Conservation (phyloP, 768 basidiomycete genomes). For the Agaricus subrufescens region DNA sequence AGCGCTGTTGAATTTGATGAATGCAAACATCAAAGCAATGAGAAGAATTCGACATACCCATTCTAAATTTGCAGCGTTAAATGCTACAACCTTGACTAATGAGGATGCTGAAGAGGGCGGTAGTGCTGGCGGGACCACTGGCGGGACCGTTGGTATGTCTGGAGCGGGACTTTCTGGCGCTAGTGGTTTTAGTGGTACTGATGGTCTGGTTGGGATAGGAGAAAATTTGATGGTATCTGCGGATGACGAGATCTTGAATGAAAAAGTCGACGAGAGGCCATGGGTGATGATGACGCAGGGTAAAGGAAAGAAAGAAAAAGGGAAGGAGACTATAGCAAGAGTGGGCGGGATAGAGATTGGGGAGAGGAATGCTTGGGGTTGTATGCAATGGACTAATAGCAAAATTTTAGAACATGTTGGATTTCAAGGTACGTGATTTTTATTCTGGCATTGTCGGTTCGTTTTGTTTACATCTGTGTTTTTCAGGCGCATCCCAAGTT, state of each 20-base stretch:
- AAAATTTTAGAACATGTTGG: slow-evolving; percentile 88
- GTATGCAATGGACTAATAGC: slow-evolving; percentile 63
- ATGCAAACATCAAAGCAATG: slow-evolving; percentile 71
- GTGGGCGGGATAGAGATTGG: slow-evolving; percentile 49
- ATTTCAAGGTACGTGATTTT: slow-evolving; percentile 70
- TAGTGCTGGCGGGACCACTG: slow-evolving; percentile 23
- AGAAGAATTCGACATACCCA: slow-evolving; percentile 71
- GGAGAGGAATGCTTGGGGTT: slow-evolving; percentile 53
- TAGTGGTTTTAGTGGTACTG: slow-evolving; percentile 16
- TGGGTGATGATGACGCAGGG: slow-evolving; percentile 35
- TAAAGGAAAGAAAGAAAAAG: slow-evolving; percentile 22
- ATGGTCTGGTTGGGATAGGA: not conserved
- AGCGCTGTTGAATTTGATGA: slow-evolving; percentile 66
- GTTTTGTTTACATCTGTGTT: not conserved
- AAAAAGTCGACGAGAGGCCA: slow-evolving; percentile 56
- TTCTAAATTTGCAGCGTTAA: slow-evolving; percentile 60
- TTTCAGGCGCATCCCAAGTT: slow-evolving; percentile 63
- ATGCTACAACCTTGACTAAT: slow-evolving; percentile 24
- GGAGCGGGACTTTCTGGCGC: slow-evolving; percentile 8
- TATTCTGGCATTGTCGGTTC: not conserved
- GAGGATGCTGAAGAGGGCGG: slow-evolving; percentile 34
- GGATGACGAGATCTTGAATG: slow-evolving; percentile 34
- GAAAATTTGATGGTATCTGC: slow-evolving; percentile 17
- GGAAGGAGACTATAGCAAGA: slow-evolving; percentile 9
- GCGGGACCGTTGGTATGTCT: slow-evolving; percentile 10